phyloP scores from a whole-genome alignment of 2,329 filamentous ascomycete species.

The Macrophomina tecta region DNA sequence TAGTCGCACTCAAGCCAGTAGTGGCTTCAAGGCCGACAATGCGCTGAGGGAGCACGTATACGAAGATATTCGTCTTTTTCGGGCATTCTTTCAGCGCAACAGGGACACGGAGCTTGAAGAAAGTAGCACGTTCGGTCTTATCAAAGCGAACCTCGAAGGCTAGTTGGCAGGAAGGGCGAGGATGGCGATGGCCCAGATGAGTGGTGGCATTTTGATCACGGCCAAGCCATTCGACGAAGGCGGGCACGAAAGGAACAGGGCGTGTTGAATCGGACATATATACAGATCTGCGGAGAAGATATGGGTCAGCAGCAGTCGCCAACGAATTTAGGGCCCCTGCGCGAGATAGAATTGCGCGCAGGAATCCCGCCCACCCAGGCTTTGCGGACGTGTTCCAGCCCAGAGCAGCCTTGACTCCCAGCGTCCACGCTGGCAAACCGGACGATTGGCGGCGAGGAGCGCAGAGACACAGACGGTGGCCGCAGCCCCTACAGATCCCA shows the following conservation, averaged over 20 bases:
- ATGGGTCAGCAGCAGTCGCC: neutral
- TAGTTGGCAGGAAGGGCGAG: neutral
- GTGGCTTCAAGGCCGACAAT: neutral
- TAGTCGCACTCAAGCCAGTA: neutral
- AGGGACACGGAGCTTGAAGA: constrained; percentile 16
- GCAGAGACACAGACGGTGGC: constrained; percentile 20
- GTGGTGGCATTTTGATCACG: neutral
- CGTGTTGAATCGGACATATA: neutral
- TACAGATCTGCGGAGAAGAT: constrained; percentile 4
- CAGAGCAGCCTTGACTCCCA: constrained; percentile 16
- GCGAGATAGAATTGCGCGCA: neutral
- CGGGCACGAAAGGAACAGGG: constrained; percentile 6
- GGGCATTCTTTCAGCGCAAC: constrained; percentile 10
- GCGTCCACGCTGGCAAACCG: constrained; percentile 11
- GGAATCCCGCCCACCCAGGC: constrained; percentile 23
- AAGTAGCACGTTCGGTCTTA: neutral
- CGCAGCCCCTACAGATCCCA: constrained; percentile 20
- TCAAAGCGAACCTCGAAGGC: constrained; percentile 17
- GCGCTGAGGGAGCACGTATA: constrained; percentile 8
- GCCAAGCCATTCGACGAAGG: constrained; percentile 12
- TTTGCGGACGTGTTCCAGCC: constrained; percentile 6
- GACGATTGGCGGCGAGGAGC: neutral
- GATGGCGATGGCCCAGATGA: constrained; percentile 8
- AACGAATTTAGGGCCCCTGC: neutral
- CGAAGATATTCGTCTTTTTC: constrained; percentile 3